Conservation (phyloP, 768 basidiomycete species). For the Rhizopogon vesiculosus region DNA sequence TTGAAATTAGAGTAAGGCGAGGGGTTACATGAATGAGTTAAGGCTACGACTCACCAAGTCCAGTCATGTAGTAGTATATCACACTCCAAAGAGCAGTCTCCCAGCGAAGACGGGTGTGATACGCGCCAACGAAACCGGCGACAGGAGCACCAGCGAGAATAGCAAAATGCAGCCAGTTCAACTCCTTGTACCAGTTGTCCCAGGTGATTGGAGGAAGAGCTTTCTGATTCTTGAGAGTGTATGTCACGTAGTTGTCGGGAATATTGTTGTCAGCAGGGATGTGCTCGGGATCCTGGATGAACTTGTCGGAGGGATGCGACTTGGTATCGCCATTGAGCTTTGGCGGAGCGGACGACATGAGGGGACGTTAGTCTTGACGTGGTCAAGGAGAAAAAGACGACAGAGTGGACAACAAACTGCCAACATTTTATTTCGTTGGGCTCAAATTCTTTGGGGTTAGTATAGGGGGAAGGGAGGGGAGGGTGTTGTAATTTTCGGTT, state of each 20-base stretch:
- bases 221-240: conserved; percentile 66
- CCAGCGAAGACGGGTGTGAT: conserved; percentile 59
- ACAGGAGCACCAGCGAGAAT: conserved; percentile 73
- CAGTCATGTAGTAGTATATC: conserved; percentile 74
- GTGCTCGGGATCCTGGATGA: conserved; percentile 23
- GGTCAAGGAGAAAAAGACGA: conserved; percentile 20
- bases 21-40: conserved; percentile 35
- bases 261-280: conserved; percentile 52
- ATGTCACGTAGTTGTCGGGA: conserved; percentile 79
- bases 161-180: conserved; percentile 73
- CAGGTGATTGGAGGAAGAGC: conserved; percentile 62
- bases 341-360: conserved; percentile 24
- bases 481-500: too few species aligned
- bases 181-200: conserved; percentile 53
- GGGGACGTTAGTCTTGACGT: background rate
- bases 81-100: conserved; percentile 70
- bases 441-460: conserved; percentile 32
- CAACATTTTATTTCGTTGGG: conserved; percentile 17
- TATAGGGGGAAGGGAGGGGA: too few species aligned
- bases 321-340: background rate
- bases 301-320: conserved; percentile 6
- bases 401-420: background rate
- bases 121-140: conserved; percentile 69
- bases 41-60: conserved; percentile 60
- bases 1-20: conserved; percentile 21